These are phyloP conservation scores for Lachancea waltii DNA, from an alignment of 805 yeast genomes.

Conservation along the genomic window DNA sequence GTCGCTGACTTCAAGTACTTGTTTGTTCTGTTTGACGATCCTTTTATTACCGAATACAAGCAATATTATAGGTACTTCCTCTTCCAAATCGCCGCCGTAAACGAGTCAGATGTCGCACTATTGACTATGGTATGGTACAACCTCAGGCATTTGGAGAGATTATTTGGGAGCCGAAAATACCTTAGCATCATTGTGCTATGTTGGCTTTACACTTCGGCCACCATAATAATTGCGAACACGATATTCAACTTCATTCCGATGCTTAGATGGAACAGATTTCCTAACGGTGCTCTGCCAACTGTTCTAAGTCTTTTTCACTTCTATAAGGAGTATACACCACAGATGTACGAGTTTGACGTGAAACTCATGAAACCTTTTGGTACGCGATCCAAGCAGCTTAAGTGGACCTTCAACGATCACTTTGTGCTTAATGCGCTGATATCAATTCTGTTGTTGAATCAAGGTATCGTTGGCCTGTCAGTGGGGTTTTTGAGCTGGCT, in stretches of 20 bases:
- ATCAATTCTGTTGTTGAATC: constrained; percentile 39
- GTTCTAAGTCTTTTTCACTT: constrained; percentile 36
- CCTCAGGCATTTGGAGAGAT: constrained; percentile 50
- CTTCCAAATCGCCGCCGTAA: constrained; percentile 48
- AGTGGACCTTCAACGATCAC: constrained; percentile 31
- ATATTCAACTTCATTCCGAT: constrained; percentile 30
- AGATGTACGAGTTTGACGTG: constrained; percentile 35
- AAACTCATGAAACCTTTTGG: constrained; percentile 29
- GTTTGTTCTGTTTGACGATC: constrained; percentile 32
- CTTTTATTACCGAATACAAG: constrained; percentile 46
- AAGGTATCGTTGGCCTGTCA: constrained; percentile 34
- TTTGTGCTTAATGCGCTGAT: constrained; percentile 28
- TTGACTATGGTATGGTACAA: constrained; percentile 43
- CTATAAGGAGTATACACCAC: constrained; percentile 37
- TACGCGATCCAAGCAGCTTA: constrained; percentile 14
- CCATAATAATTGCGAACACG: constrained; percentile 33
- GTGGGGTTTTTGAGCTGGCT: constrained; percentile 39
- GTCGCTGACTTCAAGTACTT: constrained; percentile 24
- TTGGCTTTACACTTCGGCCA: constrained; percentile 39
- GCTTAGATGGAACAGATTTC: constrained; percentile 36
- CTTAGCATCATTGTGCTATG: constrained; percentile 38
- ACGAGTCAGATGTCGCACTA: constrained; percentile 51
- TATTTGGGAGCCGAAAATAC: constrained; percentile 51
- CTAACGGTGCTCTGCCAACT: constrained; percentile 41
- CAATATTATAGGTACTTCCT: constrained; percentile 53